phyloP scores from a whole-genome alignment of 176 grass and related monocot genomes.

The Aegilops sharonensis region DNA sequence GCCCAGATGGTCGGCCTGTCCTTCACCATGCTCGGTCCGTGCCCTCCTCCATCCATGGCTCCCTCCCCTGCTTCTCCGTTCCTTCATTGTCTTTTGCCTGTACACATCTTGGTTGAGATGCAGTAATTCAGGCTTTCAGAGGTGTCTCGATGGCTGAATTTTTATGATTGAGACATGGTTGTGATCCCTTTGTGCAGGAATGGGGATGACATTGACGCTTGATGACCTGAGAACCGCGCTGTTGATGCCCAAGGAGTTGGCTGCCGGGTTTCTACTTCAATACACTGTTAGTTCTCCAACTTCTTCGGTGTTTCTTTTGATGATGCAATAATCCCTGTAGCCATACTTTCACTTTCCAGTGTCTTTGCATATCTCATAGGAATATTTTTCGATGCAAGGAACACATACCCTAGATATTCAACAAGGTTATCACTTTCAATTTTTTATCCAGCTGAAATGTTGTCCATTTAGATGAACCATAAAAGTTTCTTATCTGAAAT shows the following conservation, averaged over 20 bases:
- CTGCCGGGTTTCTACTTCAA: slow-evolving; percentile 73
- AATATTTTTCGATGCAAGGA: background rate
- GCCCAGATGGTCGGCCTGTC: slow-evolving; percentile 64
- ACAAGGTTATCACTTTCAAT: background rate
- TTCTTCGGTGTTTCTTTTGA: background rate
- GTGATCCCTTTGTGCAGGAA: slow-evolving; percentile 42
- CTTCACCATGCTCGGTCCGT: slow-evolving; percentile 79
- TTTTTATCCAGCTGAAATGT: background rate
- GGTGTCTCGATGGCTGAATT: background rate
- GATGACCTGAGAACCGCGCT: slow-evolving; percentile 64
- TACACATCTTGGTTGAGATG: background rate
- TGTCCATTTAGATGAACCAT: background rate
- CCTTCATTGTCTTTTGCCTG: background rate
- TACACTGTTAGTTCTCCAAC: slow-evolving; percentile 58
- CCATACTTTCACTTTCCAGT: background rate
- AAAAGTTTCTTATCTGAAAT: background rate
- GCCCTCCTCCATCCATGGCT: background rate
- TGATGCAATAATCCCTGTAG: background rate
- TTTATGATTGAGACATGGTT: background rate
- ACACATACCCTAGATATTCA: background rate
- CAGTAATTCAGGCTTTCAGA: background rate
- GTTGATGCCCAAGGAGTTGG: slow-evolving; percentile 86
- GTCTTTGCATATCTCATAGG: background rate
- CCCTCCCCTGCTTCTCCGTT: background rate
- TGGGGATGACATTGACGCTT: slow-evolving; percentile 93